A percentile compares a stretch with the other conserved stretches of the same genome.
These are phyloP conservation scores for Eucalyptus pauciflora DNA, from an alignment of 345 rosid species.

Conservation along the genomic window DNA sequence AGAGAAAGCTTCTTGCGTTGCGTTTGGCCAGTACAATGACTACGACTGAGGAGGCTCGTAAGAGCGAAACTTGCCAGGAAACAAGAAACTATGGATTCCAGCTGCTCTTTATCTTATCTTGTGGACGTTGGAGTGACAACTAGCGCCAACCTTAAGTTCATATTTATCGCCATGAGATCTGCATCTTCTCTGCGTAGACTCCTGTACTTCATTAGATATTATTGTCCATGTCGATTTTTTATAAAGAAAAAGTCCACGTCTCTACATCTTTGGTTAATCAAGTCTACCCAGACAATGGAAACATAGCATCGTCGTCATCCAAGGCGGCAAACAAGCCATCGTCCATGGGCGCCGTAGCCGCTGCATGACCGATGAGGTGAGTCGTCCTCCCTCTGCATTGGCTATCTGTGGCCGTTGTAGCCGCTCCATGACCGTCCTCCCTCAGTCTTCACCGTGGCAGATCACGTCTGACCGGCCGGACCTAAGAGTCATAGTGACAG, in stretches of 20 bases:
- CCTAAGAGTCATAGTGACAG: background rate
- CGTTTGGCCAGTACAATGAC: background rate
- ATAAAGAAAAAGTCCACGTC: background rate
- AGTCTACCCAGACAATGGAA: background rate
- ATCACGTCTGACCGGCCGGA: background rate
- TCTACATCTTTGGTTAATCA: background rate
- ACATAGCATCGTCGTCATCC: background rate
- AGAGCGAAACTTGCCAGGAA: background rate
- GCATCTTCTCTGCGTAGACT: background rate
- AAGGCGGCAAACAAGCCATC: background rate
- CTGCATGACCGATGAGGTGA: background rate
- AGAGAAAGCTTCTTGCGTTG: background rate
- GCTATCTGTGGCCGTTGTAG: background rate
- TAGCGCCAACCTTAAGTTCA: background rate
- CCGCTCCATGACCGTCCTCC: background rate
- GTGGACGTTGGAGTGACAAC: background rate
- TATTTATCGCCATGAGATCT: background rate
- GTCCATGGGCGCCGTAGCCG: background rate
- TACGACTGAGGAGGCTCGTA: background rate
- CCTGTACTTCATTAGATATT: background rate
- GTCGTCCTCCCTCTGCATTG: background rate
- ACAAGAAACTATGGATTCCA: background rate
- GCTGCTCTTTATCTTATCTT: background rate
- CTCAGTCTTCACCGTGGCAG: background rate
- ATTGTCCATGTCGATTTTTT: background rate